phyloP scores from a whole-genome alignment of 2,329 filamentous ascomycete genomes.

The Phialocephala sp. region DNA sequence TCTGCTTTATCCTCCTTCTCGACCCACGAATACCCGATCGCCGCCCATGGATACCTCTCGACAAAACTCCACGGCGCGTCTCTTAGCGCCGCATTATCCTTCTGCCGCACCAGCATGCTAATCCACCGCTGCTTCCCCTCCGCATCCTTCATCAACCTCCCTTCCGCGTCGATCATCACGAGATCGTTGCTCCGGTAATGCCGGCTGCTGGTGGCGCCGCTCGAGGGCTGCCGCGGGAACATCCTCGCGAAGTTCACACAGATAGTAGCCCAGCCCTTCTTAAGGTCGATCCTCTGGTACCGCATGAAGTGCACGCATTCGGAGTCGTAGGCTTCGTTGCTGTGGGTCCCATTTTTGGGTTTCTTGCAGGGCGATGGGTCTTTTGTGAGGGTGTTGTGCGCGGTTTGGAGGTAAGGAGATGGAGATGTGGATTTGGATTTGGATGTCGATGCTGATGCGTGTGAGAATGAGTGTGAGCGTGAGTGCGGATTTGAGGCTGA shows the following conservation, averaged over 20 bases:
- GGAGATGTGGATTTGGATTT: no score
- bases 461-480: no score
- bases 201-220: slow-evolving; percentile 3
- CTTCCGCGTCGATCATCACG: slow-evolving; percentile 10
- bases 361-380: not conserved
- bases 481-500: not conserved
- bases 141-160: slow-evolving; percentile 4
- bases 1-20: slow-evolving; percentile 15
- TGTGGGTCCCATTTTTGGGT: not conserved
- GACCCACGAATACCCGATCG: slow-evolving; percentile 25
- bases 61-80: slow-evolving; percentile 19
- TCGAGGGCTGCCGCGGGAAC: not conserved
- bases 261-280: not conserved
- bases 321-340: slow-evolving; percentile 17
- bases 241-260: slow-evolving; percentile 1
- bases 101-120: not conserved
- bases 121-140: slow-evolving; percentile 5
- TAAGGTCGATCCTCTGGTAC: slow-evolving; percentile 17
- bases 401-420: not conserved
- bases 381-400: not conserved
- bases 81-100: not conserved
- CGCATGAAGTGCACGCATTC: slow-evolving; percentile 23
- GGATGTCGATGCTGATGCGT: no score
- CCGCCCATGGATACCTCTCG: slow-evolving; percentile 22
- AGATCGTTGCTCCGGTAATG: slow-evolving; percentile 17